These are phyloP conservation scores for Aegilops speltoides DNA, from an alignment of 176 grass and related monocot species.

Conservation along the genomic window DNA sequence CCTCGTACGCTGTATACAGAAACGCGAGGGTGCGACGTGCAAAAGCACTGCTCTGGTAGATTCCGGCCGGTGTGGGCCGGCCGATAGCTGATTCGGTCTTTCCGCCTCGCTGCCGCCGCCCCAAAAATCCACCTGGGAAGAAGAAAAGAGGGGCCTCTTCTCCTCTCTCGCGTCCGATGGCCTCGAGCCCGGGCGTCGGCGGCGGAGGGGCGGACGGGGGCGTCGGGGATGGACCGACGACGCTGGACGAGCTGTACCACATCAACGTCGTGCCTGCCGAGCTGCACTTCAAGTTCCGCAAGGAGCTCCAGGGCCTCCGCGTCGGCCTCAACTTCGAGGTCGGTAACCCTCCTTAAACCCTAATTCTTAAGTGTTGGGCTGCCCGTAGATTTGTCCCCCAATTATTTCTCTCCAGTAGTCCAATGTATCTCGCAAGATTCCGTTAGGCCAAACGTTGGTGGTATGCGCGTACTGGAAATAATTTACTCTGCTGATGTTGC, in stretches of 20 bases:
- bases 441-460: neutral
- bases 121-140: conserved; percentile 1
- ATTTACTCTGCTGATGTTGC: neutral
- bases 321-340: conserved; percentile 95
- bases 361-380: neutral
- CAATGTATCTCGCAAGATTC: neutral
- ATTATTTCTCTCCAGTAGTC: neutral
- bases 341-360: conserved; percentile 34
- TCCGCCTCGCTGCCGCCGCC: conserved; percentile 9
- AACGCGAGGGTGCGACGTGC: neutral
- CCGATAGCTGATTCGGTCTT: neutral
- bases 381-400: neutral
- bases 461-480: neutral
- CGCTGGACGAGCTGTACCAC: conserved; percentile 83
- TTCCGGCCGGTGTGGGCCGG: conserved; percentile 33
- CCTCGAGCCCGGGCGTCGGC: conserved; percentile 28
- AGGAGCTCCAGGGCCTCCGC: conserved; percentile 78
- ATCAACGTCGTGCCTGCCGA: conserved; percentile 89
- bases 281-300: conserved; percentile 96
- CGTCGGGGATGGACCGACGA: conserved; percentile 51
- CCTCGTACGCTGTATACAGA: neutral
- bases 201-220: conserved; percentile 29
- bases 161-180: conserved; percentile 34
- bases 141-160: neutral
- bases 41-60: conserved; percentile 16